These are phyloP conservation scores for Dothideomycetes sp. DNA, from an alignment of 2,329 filamentous ascomycete species.

Conservation along the genomic window DNA sequence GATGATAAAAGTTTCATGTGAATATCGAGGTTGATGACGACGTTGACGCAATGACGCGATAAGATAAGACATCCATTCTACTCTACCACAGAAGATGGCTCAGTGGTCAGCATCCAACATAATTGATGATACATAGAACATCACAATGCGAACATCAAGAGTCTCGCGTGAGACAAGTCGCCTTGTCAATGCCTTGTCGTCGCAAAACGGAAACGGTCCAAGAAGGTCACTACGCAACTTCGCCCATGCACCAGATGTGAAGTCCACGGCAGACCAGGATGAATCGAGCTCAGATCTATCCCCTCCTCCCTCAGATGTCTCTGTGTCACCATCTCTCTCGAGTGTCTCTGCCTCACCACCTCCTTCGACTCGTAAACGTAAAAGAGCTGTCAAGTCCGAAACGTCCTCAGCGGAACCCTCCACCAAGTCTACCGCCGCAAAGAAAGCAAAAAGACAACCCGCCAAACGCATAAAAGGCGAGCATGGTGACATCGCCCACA, in stretches of 20 bases:
- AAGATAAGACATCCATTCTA: constrained; percentile 10
- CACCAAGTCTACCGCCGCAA: constrained; percentile 15
- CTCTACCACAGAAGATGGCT: no score
- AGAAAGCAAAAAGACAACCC: constrained; percentile 19
- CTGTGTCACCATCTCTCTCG: not conserved
- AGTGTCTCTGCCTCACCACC: not conserved
- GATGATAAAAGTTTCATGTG: constrained; percentile 1
- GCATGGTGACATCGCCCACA: constrained; percentile 19
- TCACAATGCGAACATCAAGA: constrained; percentile 15
- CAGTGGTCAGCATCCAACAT: constrained; percentile 9
- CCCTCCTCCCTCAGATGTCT: constrained; percentile 2
- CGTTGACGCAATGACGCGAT: constrained; percentile 3
- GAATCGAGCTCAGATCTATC: constrained; percentile 11
- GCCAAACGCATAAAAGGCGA: constrained; percentile 27
- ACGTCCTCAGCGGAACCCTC: constrained; percentile 10
- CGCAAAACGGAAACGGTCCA: constrained; percentile 10
- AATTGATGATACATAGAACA: no score
- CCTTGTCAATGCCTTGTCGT: constrained; percentile 13
- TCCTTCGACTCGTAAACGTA: constrained; percentile 10
- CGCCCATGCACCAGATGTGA: constrained; percentile 10
- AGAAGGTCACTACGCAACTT: constrained; percentile 20
- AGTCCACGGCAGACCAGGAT: constrained; percentile 9
- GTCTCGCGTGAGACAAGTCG: constrained; percentile 16
- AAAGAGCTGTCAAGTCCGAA: constrained; percentile 14
- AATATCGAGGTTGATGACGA: constrained; percentile 2